phyloP scores from a whole-genome alignment of 768 basidiomycete genomes.

The Chlorophyllum brunneum region DNA sequence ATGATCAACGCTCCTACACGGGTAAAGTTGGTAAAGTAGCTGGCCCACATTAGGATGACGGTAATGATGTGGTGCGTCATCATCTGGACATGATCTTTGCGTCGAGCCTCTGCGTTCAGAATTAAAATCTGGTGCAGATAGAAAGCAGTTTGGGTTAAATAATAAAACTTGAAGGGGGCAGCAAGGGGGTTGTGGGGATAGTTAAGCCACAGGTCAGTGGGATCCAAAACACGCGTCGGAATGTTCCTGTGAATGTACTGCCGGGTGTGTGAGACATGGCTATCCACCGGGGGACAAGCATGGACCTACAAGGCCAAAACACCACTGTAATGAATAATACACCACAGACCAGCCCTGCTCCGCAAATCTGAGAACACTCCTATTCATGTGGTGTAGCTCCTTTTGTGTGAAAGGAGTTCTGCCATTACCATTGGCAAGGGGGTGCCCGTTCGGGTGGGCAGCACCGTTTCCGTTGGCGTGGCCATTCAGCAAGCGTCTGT shows the following conservation, averaged over 20 bases:
- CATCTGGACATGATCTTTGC: slow-evolving; percentile 96
- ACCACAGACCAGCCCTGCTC: slow-evolving; percentile 92
- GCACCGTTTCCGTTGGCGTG: slow-evolving; percentile 17
- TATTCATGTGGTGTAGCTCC: slow-evolving; percentile 59
- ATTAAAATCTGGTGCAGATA: slow-evolving; percentile 91
- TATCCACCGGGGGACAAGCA: slow-evolving; percentile 8
- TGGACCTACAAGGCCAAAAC: slow-evolving; percentile 75
- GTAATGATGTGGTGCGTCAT: slow-evolving; percentile 94
- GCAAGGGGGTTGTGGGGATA: slow-evolving; percentile 85
- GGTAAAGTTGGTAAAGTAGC: slow-evolving; percentile 82
- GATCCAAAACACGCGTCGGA: slow-evolving; percentile 62
- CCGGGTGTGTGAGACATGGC: slow-evolving; percentile 9
- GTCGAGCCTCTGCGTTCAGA: slow-evolving; percentile 86
- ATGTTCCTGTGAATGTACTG: slow-evolving; percentile 81
- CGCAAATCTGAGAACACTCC: slow-evolving; percentile 81
- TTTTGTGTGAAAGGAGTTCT: slow-evolving; percentile 27
- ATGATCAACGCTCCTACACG: slow-evolving; percentile 88
- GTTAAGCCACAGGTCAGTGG: slow-evolving; percentile 64
- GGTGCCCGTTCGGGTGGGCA: slow-evolving; percentile 16
- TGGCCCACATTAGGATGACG: slow-evolving; percentile 66
- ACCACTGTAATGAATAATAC: slow-evolving; percentile 77
- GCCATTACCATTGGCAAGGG: slow-evolving; percentile 17
- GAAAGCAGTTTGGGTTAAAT: slow-evolving; percentile 80
- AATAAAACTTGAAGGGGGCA: slow-evolving; percentile 85
- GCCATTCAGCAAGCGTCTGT: slow-evolving; percentile 17